Conservation (phyloP, 768 basidiomycete genomes). For the Flagelloscypha sp. region DNA sequence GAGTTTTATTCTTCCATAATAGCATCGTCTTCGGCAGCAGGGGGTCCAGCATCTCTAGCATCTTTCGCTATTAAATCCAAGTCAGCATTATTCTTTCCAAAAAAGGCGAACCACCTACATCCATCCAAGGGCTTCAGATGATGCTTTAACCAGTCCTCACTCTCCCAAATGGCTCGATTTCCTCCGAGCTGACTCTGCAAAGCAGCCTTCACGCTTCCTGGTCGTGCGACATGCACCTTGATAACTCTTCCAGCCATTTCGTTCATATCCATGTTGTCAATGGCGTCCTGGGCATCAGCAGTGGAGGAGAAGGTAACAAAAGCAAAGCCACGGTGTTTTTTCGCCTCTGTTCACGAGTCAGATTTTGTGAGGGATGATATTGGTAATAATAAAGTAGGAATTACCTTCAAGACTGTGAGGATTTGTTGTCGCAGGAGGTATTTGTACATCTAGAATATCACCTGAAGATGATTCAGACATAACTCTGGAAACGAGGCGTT, state of each 20-base stretch:
- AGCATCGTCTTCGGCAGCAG: conserved; percentile 31
- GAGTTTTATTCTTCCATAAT: conserved; percentile 66
- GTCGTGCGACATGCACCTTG: conserved; percentile 80
- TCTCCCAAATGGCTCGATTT: conserved; percentile 88
- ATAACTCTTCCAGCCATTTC: conserved; percentile 70
- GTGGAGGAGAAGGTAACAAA: conserved; percentile 81
- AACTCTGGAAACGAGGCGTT: conserved; percentile 6
- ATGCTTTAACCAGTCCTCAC: conserved; percentile 86
- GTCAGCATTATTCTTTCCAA: conserved; percentile 1
- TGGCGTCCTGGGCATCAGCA: conserved; percentile 88
- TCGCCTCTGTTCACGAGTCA: conserved; percentile 31
- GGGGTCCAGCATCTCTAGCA: conserved; percentile 20
- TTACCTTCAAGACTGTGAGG: conserved; percentile 53
- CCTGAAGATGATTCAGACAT: conserved; percentile 40
- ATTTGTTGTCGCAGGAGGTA: conserved; percentile 74
- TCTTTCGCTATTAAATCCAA: conserved; percentile 20
- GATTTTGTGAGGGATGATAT: conserved; percentile 4
- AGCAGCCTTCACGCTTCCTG: conserved; percentile 67
- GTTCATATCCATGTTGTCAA: conserved; percentile 98
- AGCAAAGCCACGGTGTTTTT: conserved; percentile 89
- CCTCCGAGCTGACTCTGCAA: conserved; percentile 48
- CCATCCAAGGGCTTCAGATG: conserved; percentile 72
- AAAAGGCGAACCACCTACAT: conserved; percentile 53
- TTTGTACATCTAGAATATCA: conserved; percentile 86
- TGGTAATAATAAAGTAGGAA: conserved; percentile 12